Evolutionary conservation across 257 asterid genomes (phyloP), one percentile per base, ranked within the genome.

Genomic region (Solanum chilense): DNA sequence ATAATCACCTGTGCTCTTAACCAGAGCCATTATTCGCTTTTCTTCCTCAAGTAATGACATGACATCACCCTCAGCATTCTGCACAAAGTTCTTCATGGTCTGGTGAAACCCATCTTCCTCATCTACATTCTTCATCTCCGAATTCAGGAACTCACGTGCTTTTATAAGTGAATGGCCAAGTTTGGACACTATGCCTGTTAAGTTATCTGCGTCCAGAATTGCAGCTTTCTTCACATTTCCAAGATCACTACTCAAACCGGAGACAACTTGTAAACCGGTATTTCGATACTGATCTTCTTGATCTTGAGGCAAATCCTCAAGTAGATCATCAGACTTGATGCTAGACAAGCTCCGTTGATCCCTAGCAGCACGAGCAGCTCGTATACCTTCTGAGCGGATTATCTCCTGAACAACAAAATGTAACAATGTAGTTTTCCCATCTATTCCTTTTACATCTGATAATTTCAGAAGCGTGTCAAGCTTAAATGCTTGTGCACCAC

Each of bases 361-460:
- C 90, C 87, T 91, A 52, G 92, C 92, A 37, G 90, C 91, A 77
- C 94, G 95, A 44, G 93, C 94, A 90, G 98, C 98, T 90, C 94
- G 91, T 88, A 86, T 64, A 86, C 99, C 99, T 94, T 95, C 99
- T 1, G 98, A 93, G 35, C 98, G 95, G 90, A 91, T 91, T 86
- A 97, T 97, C 91, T 97, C 99, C 91, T 90, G 97, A 80, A 95
- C 98, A 31, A 97, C 98, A 85, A 97, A 97, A 91, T 93, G 99
- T 76, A 97, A 85, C 21, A 97, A 90, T 2, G 98, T 94, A 18
- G 98, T 97, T 95, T 94, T 94, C 47, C 98, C 98, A 47, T 97
- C 99, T 82, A 95, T 86, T 86, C 99, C 99, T 94, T 93, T 95
- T 21, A 94, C 98, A 27, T 95, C 99, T 21, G 98, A 86, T 83